A percentile compares a stretch with the other conserved stretches of the same genome.
phyloP scores from a whole-genome alignment of 176 grass and related monocot species.

The Eremochloa ophiuroides region DNA sequence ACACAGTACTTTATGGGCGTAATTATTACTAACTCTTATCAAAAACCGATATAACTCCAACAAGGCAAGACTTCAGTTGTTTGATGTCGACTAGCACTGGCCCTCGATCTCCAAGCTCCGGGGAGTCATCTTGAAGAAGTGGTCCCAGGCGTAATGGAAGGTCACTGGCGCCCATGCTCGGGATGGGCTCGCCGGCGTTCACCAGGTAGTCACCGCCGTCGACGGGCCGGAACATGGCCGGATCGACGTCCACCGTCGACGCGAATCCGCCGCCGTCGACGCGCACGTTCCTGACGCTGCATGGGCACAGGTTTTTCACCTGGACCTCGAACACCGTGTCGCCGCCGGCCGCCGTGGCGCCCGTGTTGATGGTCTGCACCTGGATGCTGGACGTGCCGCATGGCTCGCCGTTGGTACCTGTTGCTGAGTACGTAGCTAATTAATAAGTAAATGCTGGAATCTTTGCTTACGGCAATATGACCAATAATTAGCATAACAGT shows the following conservation, averaged over 20 bases:
- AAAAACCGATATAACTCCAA: no score
- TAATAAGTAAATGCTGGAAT: background rate
- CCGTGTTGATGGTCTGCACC: constrained; percentile 53
- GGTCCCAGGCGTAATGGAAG: constrained; percentile 63
- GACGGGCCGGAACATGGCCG: constrained; percentile 31
- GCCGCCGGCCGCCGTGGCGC: background rate
- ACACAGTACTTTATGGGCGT: no score
- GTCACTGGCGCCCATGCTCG: constrained; percentile 35
- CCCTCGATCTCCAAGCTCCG: constrained; percentile 33
- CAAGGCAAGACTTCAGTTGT: background rate
- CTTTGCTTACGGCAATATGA: background rate
- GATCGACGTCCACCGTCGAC: constrained; percentile 43
- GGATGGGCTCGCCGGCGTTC: constrained; percentile 41
- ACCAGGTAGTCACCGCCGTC: constrained; percentile 44
- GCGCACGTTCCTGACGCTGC: constrained; percentile 37
- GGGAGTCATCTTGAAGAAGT: constrained; percentile 52
- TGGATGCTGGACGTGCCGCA: constrained; percentile 44
- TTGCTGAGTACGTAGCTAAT: no score
- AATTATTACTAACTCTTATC: no score
- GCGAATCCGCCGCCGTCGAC: constrained; percentile 44
- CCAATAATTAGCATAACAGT: background rate
- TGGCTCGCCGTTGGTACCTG: constrained; percentile 13
- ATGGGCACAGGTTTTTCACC: constrained; percentile 64
- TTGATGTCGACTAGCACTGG: background rate
- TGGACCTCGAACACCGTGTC: constrained; percentile 60